phyloP scores from a whole-genome alignment of 257 asterid species.

The Solanum sparsipilum region DNA sequence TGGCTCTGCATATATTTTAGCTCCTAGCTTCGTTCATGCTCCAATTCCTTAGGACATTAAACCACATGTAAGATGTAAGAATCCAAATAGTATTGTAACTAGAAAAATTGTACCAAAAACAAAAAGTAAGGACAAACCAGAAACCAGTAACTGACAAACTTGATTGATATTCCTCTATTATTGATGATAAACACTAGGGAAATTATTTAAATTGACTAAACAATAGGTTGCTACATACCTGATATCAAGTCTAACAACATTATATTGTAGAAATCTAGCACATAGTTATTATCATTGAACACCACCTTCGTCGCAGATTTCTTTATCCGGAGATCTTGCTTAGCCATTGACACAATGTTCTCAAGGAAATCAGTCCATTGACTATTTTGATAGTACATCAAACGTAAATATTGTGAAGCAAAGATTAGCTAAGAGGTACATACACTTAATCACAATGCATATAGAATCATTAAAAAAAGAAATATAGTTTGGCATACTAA shows the following conservation, averaged over 20 bases:
- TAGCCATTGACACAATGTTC: slow-evolving; percentile 35
- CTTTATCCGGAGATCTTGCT: slow-evolving; percentile 35
- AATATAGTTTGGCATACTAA: too few relatives aligned
- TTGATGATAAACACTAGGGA: neutral
- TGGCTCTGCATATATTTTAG: too few relatives aligned
- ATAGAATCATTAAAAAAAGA: too few relatives aligned
- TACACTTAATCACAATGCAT: neutral
- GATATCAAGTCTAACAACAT: slow-evolving; percentile 45
- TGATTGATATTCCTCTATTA: neutral
- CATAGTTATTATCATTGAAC: slow-evolving; percentile 26
- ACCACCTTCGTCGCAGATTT: slow-evolving; percentile 46
- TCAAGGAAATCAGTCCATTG: slow-evolving; percentile 72
- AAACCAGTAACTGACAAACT: neutral
- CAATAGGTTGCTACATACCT: slow-evolving; percentile 54
- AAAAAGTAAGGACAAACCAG: neutral
- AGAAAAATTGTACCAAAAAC: too few relatives aligned
- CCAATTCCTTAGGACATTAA: neutral
- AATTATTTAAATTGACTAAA: neutral
- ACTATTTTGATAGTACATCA: slow-evolving; percentile 45
- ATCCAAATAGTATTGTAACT: too few relatives aligned
- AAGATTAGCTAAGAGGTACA: neutral
- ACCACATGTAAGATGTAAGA: too few relatives aligned
- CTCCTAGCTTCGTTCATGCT: neutral
- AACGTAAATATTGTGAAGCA: neutral
- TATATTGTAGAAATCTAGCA: slow-evolving; percentile 68